Evolutionary conservation across 1,139 yeast species (phyloP).

Genomic region (Yamadazyma trypodendri): DNA sequence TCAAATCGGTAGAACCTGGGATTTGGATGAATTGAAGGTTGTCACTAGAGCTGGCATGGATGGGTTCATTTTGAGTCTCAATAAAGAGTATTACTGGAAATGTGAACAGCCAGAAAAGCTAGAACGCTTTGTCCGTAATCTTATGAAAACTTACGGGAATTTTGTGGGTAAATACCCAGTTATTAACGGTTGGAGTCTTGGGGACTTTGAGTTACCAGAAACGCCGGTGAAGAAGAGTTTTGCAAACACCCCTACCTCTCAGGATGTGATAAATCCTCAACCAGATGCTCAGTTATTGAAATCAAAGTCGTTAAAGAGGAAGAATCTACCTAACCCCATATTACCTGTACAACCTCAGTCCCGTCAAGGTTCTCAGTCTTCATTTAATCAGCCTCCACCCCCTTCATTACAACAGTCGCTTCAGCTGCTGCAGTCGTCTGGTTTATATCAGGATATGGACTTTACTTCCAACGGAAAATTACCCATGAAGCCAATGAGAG

Average conservation of each 20-base stretch:
- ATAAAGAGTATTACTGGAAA: constrained; percentile 86
- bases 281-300: constrained; percentile 26
- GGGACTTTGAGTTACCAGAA: constrained; percentile 37
- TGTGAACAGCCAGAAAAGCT: constrained; percentile 66
- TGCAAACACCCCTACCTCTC: constrained; percentile 8
- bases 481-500: constrained; percentile 45
- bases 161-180: constrained; percentile 68
- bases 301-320: constrained; percentile 26
- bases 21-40: constrained; percentile 63
- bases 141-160: constrained; percentile 63
- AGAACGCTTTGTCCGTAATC: constrained; percentile 55
- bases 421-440: constrained; percentile 8
- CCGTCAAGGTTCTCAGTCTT: constrained; percentile 12
- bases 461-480: constrained; percentile 45
- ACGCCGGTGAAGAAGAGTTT: constrained; percentile 21
- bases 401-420: constrained; percentile 3
- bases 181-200: constrained; percentile 39
- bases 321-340: constrained; percentile 27
- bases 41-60: constrained; percentile 53
- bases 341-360: constrained; percentile 23
- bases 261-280: constrained; percentile 22
- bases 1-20: constrained; percentile 96
- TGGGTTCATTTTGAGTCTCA: constrained; percentile 63
- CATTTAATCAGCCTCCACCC: constrained; percentile 7
- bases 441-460: constrained; percentile 36